Evolutionary conservation across 2,329 filamentous ascomycete genomes (phyloP), one percentile per base, ranked within the genome.

Genomic region (Aspergillus texensis): DNA sequence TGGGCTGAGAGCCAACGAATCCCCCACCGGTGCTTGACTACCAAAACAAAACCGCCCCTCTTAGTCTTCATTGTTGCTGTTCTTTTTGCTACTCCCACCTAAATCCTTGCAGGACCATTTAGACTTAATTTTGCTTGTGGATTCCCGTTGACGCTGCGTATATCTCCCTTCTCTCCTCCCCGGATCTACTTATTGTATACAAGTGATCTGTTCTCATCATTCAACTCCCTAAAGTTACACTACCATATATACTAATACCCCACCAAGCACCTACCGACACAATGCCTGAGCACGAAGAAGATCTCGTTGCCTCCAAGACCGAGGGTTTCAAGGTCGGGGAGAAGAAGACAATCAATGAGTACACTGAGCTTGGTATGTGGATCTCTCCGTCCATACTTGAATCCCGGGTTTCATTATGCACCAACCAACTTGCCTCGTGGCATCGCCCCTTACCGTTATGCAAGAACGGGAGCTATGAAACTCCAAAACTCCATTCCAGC

Each of bases 261-360:
- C 66, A 60, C 66, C 64, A 60, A 64, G 52, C 24, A 19, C 11
- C 52, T 24, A 53, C 50, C 64, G 63, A 63, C 79, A 84, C 72
- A 73, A 92, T 92, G 90, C 84, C 89, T 70, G 86, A 88, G 75
- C 84, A 89, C 69, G 86, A 92, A 14, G 93, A 97, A 66, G 94
- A 98, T 75, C 88, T 94, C 71, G 85, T 91, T 80, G 90, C 93
- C 68, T 91, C 95, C 83, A 87, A 90, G 83, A 97, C 94, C 70
- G 90, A 94, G 82, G 94, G 94, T 78, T 98, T 97, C 90, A 97
- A 96, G 88, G 91, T 97, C 77, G 94, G 93, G 71, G 93, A 97
- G 88, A 97, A 97, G 90, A 97, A 98, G 88, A 96, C 92, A 72
- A 86, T 99, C 76, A 92, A 94, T 68, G 92, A 97, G 81, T 97